phyloP scores from a whole-genome alignment of 495 filamentous ascomycete genomes.

The Tuber calosporum region DNA sequence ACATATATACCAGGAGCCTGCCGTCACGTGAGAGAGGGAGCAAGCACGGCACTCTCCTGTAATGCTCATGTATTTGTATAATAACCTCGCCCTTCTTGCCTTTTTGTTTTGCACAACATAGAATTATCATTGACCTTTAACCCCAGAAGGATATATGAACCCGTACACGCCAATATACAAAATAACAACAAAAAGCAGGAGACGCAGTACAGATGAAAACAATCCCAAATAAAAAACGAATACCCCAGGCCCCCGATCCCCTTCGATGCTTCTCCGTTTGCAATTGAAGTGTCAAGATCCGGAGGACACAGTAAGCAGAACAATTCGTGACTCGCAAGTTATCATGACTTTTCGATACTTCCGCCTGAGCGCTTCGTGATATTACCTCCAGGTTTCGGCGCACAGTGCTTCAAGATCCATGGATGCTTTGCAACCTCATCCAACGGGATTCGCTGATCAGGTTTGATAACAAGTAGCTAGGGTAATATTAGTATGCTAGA shows the following conservation, averaged over 20 bases:
- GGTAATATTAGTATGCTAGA: conserved; percentile 12
- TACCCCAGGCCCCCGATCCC: conserved; percentile 8
- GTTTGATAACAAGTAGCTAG: conserved; percentile 85
- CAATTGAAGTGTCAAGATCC: conserved; percentile 25
- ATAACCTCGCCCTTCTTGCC: neutral
- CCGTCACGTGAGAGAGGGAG: neutral
- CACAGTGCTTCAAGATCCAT: conserved; percentile 96
- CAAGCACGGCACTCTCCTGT: neutral
- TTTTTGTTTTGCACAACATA: neutral
- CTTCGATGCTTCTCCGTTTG: conserved; percentile 24
- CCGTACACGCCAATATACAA: conserved; percentile 28
- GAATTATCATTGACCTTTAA: conserved; percentile 3
- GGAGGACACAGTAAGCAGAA: conserved; percentile 14
- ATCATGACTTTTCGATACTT: conserved; percentile 9
- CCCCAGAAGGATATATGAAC: conserved; percentile 10
- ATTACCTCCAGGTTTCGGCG: conserved; percentile 36
- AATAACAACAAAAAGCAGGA: conserved; percentile 27
- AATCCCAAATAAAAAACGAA: conserved; percentile 8
- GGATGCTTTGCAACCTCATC: conserved; percentile 86
- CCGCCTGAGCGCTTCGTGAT: conserved; percentile 24
- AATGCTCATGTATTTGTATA: neutral
- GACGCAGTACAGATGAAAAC: conserved; percentile 14
- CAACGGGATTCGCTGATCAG: conserved; percentile 83
- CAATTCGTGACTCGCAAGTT: conserved; percentile 9
- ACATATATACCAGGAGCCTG: neutral